Conservation (phyloP, 1,139 yeast species). For the Schizosaccharomyces versatilis region DNA sequence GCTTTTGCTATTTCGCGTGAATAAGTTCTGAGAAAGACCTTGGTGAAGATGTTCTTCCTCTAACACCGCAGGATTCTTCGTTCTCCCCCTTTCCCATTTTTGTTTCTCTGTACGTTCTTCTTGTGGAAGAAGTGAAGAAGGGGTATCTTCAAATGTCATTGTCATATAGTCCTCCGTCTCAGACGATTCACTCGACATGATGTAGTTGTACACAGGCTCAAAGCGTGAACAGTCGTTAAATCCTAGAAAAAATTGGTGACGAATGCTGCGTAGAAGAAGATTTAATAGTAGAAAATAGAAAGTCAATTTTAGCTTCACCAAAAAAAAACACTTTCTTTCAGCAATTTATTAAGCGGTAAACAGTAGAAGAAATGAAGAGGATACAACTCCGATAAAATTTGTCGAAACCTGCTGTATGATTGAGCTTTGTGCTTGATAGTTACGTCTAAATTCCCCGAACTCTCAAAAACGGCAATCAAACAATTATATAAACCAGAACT, state of each 20-base stretch:
- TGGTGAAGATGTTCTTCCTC: neutral
- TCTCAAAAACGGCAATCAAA: too few relatives aligned
- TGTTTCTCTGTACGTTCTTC: neutral
- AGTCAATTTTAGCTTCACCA: neutral
- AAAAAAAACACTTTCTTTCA: neutral
- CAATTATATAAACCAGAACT: too few relatives aligned
- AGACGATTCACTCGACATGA: neutral
- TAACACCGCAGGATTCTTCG: neutral
- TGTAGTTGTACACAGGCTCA: neutral
- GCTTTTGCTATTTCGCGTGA: neutral
- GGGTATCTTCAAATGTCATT: neutral
- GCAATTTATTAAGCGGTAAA: too few relatives aligned
- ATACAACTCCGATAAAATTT: too few relatives aligned
- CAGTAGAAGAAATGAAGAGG: too few relatives aligned
- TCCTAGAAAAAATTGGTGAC: neutral
- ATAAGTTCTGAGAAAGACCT: neutral
- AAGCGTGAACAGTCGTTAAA: neutral
- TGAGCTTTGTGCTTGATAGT: too few relatives aligned
- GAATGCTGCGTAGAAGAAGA: neutral
- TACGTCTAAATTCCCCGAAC: too few relatives aligned
- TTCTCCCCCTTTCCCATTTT: neutral
- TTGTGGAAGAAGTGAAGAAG: neutral
- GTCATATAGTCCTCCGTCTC: constrained; percentile 1
- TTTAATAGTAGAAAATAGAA: neutral
- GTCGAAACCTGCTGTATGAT: too few relatives aligned